Base-by-base conservation (phyloP, 805 yeast genomes). In the Debaryomyces maramus region DNA sequence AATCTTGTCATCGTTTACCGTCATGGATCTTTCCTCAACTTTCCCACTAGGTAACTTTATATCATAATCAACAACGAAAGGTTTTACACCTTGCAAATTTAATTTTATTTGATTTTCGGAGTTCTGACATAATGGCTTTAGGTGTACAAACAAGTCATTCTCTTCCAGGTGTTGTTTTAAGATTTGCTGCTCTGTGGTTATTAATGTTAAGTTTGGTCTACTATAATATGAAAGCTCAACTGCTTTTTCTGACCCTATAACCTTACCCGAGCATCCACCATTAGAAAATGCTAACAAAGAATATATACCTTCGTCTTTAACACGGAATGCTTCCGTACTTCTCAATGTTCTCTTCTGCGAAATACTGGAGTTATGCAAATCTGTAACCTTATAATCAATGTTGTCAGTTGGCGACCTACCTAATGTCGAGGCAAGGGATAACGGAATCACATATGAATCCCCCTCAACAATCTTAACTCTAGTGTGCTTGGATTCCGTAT, bases 1-100 rank as follows among this genome's bases (percentile, higher is more conserved):
- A 17, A 63, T 37, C 17, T 55, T 51, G 14, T 55, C 30, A 21
- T 49, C 51, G 6, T 64, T 65, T n/a, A 63, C 52, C 4, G 59
- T 50, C 59, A 70, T 56, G 8, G 62, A 51, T 26, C 69, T 47
- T 1, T 51, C 24, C 38, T 67, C 80, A 4, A 56, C 36, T 22
- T 55, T 61, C 0, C 88, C 88, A 51, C 63, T 68, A 5, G 93
- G 90, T 28, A 72, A 62, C 19, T 63, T 63, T 11, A 85, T 61
- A n/a, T 78, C 75, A 56, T 88, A 88, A 28, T 77, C 80, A 18
- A 89, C 64, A n/a, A 75, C 61, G 47, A 88, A 88, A 17, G 91
- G 90, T 1, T 81, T 70, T 5, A 75, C 60, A 1, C 88, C 91
- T 28, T 62, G 63, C 24, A 85, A 58, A 2, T 70, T 56, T 23